Conservation (phyloP, 257 asterid genomes). For the Mitragyna speciosa region DNA sequence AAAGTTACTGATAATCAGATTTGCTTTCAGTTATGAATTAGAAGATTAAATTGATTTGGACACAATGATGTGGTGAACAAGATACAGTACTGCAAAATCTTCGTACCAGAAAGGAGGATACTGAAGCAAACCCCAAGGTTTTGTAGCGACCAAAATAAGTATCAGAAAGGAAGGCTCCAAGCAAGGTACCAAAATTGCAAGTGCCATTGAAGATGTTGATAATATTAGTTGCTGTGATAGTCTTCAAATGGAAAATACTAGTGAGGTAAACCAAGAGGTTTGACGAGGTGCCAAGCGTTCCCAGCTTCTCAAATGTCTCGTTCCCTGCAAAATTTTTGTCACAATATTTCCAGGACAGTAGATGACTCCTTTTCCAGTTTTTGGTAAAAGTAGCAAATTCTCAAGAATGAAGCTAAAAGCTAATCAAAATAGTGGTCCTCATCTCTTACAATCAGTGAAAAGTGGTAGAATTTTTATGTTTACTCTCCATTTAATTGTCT, state of each 20-base stretch:
- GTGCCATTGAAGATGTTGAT: conserved; percentile 71
- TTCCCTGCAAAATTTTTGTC: conserved; percentile 38
- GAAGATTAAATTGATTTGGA: background rate
- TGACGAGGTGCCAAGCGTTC: conserved; percentile 60
- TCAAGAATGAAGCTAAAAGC: background rate
- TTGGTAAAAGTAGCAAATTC: background rate
- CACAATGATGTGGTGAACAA: background rate
- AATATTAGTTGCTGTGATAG: conserved; percentile 55
- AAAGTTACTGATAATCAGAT: background rate
- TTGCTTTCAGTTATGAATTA: too few relatives aligned
- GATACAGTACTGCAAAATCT: background rate
- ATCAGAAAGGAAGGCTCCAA: conserved; percentile 70
- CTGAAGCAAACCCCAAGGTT: conserved; percentile 57
- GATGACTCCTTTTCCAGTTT: background rate
- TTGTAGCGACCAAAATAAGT: conserved; percentile 77
- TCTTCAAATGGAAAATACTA: conserved; percentile 64
- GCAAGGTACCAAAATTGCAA: conserved; percentile 60
- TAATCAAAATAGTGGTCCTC: background rate
- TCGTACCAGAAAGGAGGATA: conserved; percentile 62
- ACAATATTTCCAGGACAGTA: background rate
- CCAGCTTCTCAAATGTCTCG: conserved; percentile 80
- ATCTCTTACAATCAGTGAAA: background rate
- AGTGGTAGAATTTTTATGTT: background rate
- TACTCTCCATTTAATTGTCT: too few relatives aligned
- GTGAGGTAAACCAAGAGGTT: conserved; percentile 72